These are phyloP conservation scores for Alternaria brassicicola DNA, from an alignment of 2,329 filamentous ascomycete species.

Conservation along the genomic window DNA sequence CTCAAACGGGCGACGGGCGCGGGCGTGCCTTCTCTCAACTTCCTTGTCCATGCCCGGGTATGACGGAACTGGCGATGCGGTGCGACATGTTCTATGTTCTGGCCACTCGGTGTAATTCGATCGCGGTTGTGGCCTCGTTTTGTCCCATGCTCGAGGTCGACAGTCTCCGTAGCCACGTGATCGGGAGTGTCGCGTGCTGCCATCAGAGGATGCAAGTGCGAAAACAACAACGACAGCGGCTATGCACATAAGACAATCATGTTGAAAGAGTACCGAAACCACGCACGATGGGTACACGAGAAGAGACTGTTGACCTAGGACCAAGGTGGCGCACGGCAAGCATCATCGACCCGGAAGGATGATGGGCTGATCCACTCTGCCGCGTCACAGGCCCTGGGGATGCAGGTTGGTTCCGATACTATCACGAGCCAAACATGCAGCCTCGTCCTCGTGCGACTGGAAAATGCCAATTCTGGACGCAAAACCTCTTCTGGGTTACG, in stretches of 20 bases:
- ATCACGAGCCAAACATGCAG: neutral
- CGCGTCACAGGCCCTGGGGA: neutral
- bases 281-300: neutral
- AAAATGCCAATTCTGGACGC: neutral
- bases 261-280: neutral
- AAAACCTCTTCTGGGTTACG: too few species aligned
- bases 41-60: constrained; percentile 17
- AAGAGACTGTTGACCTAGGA: neutral
- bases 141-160: constrained; percentile 18
- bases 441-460: neutral
- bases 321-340: constrained; percentile 2
- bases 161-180: constrained; percentile 4
- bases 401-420: neutral
- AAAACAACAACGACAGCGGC: neutral
- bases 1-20: constrained; percentile 21
- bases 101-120: constrained; percentile 1
- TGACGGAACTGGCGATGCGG: constrained; percentile 5
- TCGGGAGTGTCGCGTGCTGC: constrained; percentile 7
- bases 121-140: constrained; percentile 1
- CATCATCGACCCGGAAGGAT: constrained; percentile 5
- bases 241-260: constrained; percentile 3
- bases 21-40: constrained; percentile 21
- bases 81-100: neutral
- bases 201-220: neutral
- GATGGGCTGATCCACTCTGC: neutral